Conservation (phyloP, 1,284 basidiomycete genomes). For the Malassezia restricta region DNA sequence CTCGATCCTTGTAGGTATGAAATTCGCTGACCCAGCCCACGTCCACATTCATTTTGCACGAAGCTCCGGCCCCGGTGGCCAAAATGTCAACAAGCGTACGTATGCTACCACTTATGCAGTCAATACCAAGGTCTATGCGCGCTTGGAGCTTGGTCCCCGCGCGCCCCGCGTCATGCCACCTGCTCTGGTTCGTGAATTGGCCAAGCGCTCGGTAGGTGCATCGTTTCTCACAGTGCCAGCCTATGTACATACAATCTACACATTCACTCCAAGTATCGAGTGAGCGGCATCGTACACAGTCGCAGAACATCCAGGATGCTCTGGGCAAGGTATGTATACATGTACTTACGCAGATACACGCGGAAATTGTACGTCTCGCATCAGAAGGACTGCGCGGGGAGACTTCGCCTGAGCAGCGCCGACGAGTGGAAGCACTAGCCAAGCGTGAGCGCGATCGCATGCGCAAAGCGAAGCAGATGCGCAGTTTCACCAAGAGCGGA, state of each 20-base stretch:
- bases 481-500: constrained; percentile 16
- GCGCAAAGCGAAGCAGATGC: constrained; percentile 14
- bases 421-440: constrained; percentile 8
- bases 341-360: constrained; percentile 11
- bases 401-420: constrained; percentile 11
- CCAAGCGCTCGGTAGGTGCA: constrained; percentile 11
- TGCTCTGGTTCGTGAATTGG: constrained; percentile 4
- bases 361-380: constrained; percentile 12
- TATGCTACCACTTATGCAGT: neutral
- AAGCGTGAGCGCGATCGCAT: constrained; percentile 6
- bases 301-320: constrained; percentile 17
- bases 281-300: constrained; percentile 13
- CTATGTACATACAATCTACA: constrained; percentile 13
- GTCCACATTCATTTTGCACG: constrained; percentile 12
- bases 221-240: constrained; percentile 3
- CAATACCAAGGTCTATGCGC: constrained; percentile 9
- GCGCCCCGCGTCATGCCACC: neutral
- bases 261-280: constrained; percentile 13
- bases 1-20: neutral
- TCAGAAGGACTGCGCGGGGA: constrained; percentile 8
- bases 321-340: constrained; percentile 14
- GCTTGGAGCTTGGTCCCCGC: neutral
- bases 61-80: constrained; percentile 18
- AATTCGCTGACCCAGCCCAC: constrained; percentile 1
- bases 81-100: constrained; percentile 20